phyloP scores from a whole-genome alignment of 305 asterid species.

The Andrographis paniculata region DNA sequence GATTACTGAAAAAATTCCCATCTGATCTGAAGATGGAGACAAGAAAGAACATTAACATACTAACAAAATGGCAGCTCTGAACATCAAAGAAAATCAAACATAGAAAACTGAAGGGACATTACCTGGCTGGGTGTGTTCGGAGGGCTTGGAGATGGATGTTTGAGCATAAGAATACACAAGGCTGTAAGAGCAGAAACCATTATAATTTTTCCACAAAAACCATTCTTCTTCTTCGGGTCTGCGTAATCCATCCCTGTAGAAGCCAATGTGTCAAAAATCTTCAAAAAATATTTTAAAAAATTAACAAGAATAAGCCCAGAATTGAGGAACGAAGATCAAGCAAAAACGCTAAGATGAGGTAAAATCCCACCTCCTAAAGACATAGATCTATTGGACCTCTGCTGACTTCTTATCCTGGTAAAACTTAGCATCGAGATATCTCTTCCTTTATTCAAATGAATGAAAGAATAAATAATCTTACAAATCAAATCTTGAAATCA shows the following conservation, averaged over 20 bases:
- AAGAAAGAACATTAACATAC: not conserved
- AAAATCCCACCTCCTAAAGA: slow-evolving; percentile 72
- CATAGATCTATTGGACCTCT: slow-evolving; percentile 68
- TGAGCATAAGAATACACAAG: slow-evolving; percentile 82
- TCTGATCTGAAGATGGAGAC: not conserved
- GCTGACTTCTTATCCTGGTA: slow-evolving; percentile 68
- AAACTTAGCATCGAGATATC: slow-evolving; percentile 56
- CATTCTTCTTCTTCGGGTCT: slow-evolving; percentile 86
- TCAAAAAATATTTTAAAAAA: slow-evolving; percentile 1
- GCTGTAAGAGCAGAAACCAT: slow-evolving; percentile 74
- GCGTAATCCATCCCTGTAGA: slow-evolving; percentile 73
- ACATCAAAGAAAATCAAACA: not conserved
- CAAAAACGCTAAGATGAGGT: not conserved
- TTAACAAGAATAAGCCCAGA: not conserved
- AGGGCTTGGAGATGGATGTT: slow-evolving; percentile 60
- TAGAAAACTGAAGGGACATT: slow-evolving; percentile 6
- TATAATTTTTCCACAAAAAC: slow-evolving; percentile 49
- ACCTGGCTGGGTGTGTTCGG: slow-evolving; percentile 72
- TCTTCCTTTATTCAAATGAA: slow-evolving; percentile 24
- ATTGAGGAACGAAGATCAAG: not conserved
- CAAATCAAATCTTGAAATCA: slow-evolving; percentile 34
- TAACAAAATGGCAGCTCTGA: too few relatives aligned
- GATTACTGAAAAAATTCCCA: too few relatives aligned
- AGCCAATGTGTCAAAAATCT: not conserved
- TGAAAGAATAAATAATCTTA: slow-evolving; percentile 10